These are phyloP conservation scores for Phlebiopsis gigantea DNA, from an alignment of 768 basidiomycete species.

Conservation along the genomic window DNA sequence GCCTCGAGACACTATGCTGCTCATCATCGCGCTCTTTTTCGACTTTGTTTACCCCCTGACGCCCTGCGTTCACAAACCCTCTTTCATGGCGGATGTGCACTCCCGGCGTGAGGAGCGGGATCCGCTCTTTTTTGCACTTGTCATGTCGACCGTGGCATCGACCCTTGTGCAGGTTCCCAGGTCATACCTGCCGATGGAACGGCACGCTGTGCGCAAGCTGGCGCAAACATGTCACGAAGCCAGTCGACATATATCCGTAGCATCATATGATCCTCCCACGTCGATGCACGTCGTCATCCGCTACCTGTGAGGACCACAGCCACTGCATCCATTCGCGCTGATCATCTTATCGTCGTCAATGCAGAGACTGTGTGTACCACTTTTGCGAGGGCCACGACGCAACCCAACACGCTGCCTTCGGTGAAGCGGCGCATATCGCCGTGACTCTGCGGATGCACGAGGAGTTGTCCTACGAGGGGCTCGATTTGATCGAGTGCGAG, in stretches of 20 bases:
- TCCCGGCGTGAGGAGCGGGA: conserved; percentile 77
- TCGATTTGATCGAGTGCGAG: conserved; percentile 86
- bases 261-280: conserved; percentile 77
- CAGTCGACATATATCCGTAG: conserved; percentile 74
- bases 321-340: neutral
- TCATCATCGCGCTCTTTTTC: conserved; percentile 86
- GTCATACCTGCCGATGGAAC: conserved; percentile 84
- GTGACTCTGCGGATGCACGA: conserved; percentile 83
- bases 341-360: conserved; percentile 7
- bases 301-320: conserved; percentile 62
- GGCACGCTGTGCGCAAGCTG: conserved; percentile 77
- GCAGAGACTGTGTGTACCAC: conserved; percentile 78
- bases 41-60: conserved; percentile 92
- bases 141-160: conserved; percentile 84
- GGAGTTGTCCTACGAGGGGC: conserved; percentile 73
- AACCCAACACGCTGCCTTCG: conserved; percentile 83
- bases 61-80: conserved; percentile 86
- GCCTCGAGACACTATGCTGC: conserved; percentile 71
- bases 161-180: conserved; percentile 87
- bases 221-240: conserved; percentile 81
- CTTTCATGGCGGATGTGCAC: conserved; percentile 87
- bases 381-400: conserved; percentile 87
- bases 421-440: conserved; percentile 81
- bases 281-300: conserved; percentile 84
- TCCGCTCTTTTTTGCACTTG: conserved; percentile 85